These are phyloP conservation scores for Vitrella brassicaformis DNA, from an alignment of 73 alveolate species.

Conservation along the genomic window DNA sequence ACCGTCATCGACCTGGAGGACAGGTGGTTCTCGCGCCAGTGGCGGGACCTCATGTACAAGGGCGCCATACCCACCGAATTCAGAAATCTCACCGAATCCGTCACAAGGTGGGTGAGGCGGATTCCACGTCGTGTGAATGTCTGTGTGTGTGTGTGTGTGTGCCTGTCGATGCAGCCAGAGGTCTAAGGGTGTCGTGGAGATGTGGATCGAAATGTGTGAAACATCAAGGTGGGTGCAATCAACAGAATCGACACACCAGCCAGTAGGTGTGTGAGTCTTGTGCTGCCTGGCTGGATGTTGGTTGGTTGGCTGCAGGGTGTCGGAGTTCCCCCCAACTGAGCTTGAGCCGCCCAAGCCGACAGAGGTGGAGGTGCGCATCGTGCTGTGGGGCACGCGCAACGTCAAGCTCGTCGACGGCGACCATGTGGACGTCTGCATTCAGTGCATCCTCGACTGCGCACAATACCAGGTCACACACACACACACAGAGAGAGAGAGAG, in stretches of 20 bases:
- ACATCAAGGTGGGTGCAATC: no score
- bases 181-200: no score
- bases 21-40: not conserved
- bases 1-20: slow-evolving; percentile 23
- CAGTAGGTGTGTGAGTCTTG: no score
- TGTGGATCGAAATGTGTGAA: no score
- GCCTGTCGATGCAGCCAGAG: no score
- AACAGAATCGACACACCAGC: no score
- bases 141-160: no score
- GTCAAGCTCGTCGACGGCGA: not conserved
- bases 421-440: not conserved
- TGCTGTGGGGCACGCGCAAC: not conserved
- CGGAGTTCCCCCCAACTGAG: not conserved
- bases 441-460: not conserved
- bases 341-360: not conserved
- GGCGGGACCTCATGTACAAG: not conserved
- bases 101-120: no score
- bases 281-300: no score
- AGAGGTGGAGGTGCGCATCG: not conserved
- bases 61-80: not conserved
- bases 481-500: no score
- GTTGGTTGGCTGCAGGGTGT: not conserved
- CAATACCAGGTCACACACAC: not conserved
- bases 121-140: no score
- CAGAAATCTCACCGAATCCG: no score